Evolutionary conservation across 129 eudicot species (phyloP).

Genomic region (Chrysanthemum seticuspe): DNA sequence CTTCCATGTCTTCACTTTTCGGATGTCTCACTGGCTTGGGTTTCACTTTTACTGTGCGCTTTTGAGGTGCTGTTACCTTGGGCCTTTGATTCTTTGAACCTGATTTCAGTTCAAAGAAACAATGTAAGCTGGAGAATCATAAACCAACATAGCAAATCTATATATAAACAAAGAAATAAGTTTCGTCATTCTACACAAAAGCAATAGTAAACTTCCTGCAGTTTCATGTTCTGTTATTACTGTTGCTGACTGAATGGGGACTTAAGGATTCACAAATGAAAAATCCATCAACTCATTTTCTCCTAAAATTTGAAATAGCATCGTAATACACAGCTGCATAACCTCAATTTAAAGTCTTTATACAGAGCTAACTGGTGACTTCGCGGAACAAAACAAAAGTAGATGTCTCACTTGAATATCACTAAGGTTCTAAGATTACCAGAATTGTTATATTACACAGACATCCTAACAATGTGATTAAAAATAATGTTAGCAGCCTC

Average conservation of each 20-base stretch:
- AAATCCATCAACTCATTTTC: too few species aligned
- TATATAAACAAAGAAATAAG: too few species aligned
- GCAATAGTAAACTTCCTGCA: too few species aligned
- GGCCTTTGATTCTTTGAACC: constrained; percentile 25
- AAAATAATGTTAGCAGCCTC: too few species aligned
- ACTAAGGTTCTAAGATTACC: constrained; percentile 9
- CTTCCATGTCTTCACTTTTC: constrained; percentile 24
- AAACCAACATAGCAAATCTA: too few species aligned
- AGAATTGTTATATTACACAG: too few species aligned
- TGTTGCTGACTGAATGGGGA: too few species aligned
- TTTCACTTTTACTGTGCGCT: constrained; percentile 29
- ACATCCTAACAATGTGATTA: too few species aligned
- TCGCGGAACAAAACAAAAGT: not conserved
- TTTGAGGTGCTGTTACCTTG: constrained; percentile 26
- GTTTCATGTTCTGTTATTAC: too few species aligned
- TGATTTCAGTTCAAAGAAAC: constrained; percentile 11
- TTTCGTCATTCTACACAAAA: too few species aligned
- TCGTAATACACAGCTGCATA: not conserved
- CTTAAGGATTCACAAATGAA: too few species aligned
- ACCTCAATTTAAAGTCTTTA: not conserved
- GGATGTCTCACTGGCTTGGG: constrained; percentile 35
- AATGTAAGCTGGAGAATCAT: not conserved
- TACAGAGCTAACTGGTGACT: not conserved
- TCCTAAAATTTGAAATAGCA: too few species aligned
- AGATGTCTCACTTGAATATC: not conserved